These are phyloP conservation scores for Agrostemma githago DNA, from an alignment of 148 eudicot genomes.

Conservation along the genomic window DNA sequence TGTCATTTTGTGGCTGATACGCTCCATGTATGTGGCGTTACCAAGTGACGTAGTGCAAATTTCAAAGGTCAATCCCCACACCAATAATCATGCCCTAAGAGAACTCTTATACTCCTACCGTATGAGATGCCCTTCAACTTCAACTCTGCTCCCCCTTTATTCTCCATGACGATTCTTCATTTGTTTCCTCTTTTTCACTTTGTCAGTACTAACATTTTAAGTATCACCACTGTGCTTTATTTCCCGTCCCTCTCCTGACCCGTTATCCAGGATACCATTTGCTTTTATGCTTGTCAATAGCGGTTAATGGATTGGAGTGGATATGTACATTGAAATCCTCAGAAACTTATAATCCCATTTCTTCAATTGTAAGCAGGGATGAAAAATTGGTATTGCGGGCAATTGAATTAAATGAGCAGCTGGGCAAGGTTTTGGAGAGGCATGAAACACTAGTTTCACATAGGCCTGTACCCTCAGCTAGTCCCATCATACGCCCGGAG, in stretches of 20 bases:
- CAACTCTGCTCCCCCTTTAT: not conserved
- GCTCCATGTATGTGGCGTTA: not conserved
- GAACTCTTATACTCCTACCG: not conserved
- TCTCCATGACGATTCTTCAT: not conserved
- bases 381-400: conserved; percentile 73
- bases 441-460: conserved; percentile 58
- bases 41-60: not conserved
- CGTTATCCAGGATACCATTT: not conserved
- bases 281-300: not conserved
- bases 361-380: conserved; percentile 39
- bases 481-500: conserved; percentile 26
- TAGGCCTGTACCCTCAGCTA: conserved; percentile 22
- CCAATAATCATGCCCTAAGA: not conserved
- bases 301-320: not conserved
- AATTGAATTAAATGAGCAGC: conserved; percentile 79
- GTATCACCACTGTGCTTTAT: not conserved
- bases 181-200: not conserved
- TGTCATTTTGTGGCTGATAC: not conserved
- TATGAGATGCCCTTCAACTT: not conserved
- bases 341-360: not conserved
- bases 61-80: not conserved
- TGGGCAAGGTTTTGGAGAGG: conserved; percentile 55
- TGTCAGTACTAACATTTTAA: not conserved
- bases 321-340: not conserved
- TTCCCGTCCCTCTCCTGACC: not conserved